Conservation (phyloP, 371 early-diverging fungal genomes). For the Smittium culicis region DNA sequence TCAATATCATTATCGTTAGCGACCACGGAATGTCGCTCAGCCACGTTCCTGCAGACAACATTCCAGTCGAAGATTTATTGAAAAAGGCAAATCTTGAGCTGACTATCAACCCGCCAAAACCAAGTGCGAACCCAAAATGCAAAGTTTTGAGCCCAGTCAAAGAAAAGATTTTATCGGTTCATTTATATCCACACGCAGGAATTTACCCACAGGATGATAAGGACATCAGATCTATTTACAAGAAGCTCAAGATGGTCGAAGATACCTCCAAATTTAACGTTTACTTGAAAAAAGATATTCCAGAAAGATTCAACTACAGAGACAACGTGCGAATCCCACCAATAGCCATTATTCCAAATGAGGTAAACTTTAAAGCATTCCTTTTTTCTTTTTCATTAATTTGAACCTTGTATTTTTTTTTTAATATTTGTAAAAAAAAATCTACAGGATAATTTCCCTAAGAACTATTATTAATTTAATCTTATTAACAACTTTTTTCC, state of each 20-base stretch:
- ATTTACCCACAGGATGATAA: neutral
- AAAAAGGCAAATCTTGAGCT: neutral
- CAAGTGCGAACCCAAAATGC: too few species aligned
- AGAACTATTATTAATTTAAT: too few species aligned
- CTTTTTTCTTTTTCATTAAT: too few species aligned
- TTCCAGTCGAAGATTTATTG: slow-evolving; percentile 33
- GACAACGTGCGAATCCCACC: slow-evolving; percentile 53
- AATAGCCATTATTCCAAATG: slow-evolving; percentile 52
- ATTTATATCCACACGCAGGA: neutral
- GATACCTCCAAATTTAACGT: slow-evolving; percentile 41
- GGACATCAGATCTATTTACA: slow-evolving; percentile 19
- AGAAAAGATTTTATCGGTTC: neutral
- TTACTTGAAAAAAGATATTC: slow-evolving; percentile 49
- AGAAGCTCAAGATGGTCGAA: slow-evolving; percentile 28
- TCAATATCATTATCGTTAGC: slow-evolving; percentile 73
- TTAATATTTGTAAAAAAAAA: too few species aligned
- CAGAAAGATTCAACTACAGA: slow-evolving; percentile 44
- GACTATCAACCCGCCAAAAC: neutral
- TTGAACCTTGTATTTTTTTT: too few species aligned
- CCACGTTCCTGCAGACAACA: slow-evolving; percentile 15
- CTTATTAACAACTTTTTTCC: too few species aligned
- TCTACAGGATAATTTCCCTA: too few species aligned
- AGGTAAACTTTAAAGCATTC: too few species aligned
- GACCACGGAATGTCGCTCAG: slow-evolving; percentile 86
- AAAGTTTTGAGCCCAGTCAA: neutral